Percentiles rank a stretch among this genome's conserved stretches.
phyloP scores from a whole-genome alignment of 192 early-diverging fungal genomes.

The Chytriomyces sp. region DNA sequence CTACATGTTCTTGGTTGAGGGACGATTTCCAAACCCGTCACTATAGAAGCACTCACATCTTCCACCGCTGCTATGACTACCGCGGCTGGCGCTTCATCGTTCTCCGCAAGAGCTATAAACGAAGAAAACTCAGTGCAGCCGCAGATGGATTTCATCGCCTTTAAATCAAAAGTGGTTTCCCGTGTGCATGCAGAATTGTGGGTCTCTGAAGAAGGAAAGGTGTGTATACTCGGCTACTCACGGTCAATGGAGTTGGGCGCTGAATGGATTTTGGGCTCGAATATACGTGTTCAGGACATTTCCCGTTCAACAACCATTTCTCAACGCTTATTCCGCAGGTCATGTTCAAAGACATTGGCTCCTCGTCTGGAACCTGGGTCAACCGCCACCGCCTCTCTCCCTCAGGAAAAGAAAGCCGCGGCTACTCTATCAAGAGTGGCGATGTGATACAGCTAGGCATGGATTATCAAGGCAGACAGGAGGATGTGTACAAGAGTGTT shows the following conservation, averaged over 20 bases:
- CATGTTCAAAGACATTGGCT: conserved; percentile 87
- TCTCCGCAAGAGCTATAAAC: no score
- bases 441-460: conserved; percentile 96
- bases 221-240: not conserved
- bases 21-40: no score
- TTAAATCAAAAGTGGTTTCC: conserved; percentile 82
- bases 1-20: no score
- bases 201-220: conserved; percentile 67
- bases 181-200: conserved; percentile 94
- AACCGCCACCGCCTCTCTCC: conserved; percentile 90
- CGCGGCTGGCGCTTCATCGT: no score
- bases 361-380: conserved; percentile 93
- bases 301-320: not conserved
- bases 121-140: not conserved
- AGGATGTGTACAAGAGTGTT: conserved; percentile 83
- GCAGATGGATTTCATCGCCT: conserved; percentile 41
- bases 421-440: conserved; percentile 78
- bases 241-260: no score
- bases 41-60: no score
- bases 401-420: conserved; percentile 73
- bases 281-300: not conserved
- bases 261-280: no score
- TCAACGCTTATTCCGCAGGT: conserved; percentile 56
- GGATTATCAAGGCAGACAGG: conserved; percentile 89
- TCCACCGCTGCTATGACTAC: no score